Evolutionary conservation across 345 rosid species (phyloP).

Genomic region (Salix brachista): DNA sequence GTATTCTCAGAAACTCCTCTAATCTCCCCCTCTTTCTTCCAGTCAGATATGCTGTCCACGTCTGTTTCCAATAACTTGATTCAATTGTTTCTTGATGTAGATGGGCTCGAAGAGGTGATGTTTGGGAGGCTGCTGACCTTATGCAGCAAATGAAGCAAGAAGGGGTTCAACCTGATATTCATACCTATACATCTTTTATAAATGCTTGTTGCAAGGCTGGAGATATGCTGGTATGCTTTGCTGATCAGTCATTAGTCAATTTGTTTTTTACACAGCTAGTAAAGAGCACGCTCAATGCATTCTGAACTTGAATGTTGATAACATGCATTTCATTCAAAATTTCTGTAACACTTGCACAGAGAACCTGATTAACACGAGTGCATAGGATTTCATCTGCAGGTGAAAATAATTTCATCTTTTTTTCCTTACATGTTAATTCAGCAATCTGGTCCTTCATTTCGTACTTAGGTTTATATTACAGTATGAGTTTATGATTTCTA

Average conservation of each 20-base stretch:
- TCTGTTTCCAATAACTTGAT: background rate
- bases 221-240: slow-evolving; percentile 68
- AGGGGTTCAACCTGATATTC: slow-evolving; percentile 86
- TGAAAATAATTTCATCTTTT: background rate
- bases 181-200: slow-evolving; percentile 84
- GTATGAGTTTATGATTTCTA: background rate
- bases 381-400: background rate
- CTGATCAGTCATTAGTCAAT: background rate
- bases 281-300: background rate
- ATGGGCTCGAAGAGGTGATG: slow-evolving; percentile 98
- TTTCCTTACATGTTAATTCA: background rate
- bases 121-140: slow-evolving; percentile 96
- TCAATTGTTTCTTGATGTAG: slow-evolving; percentile 25
- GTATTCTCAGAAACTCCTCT: background rate
- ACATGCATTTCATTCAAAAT: background rate
- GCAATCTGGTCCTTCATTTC: background rate
- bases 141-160: slow-evolving; percentile 90
- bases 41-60: background rate
- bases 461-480: background rate
- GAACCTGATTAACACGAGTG: background rate
- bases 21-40: background rate
- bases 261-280: background rate
- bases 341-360: background rate
- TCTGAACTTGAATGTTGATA: background rate
- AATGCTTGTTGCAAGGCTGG: slow-evolving; percentile 97